Base-by-base conservation (phyloP, 805 yeast genomes). In the Yamadazyma ubonensis region DNA sequence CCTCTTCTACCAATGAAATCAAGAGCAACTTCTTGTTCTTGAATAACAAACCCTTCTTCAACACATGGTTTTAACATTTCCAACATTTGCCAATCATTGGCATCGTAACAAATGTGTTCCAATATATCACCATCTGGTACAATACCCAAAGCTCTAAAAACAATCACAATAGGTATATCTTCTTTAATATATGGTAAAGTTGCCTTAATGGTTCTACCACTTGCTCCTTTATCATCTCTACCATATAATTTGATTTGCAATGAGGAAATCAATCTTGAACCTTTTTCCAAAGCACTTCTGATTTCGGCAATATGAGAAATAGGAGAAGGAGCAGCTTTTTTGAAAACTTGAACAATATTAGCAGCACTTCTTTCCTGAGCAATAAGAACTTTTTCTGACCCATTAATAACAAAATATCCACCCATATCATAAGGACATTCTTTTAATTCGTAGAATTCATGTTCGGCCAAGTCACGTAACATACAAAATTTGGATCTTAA, bases 351-450 rank as follows among this genome's bases (percentile, higher is more conserved):
- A 27, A 93, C 99, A 50, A 93, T 93, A 60, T 93, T 93, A 35
- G 99, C 99, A 10, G 99, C 98, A 44, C 93, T 82, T 63, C 99
- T 81, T 67, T 93, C 99, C 69, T 93, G 99, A 22, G 99, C 99
- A 71, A 93, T 93, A 57, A 93, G 73, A 41, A 93, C 99, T 64
- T 93, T 93, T 63, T 93, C 99, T 15, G 97, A 88, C 55, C 99
- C 99, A 70, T 93, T 93, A 59, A 93, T 93, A 53, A 93, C 90
- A 61, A 93, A 93, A 66, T 93, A 93, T 47, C 99, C 99, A 65
- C 99, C 99, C 95, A 93, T 95, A 75, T 93, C 99, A 66, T 87
- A 93, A 22, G 99, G 99, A 70, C 99, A 93, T 68, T 93, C 99
- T 65, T 93, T 90, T 59, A 93, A 78, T 54, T 89, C 95, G 67